Percentiles rank a stretch among this genome's conserved stretches.
Conservation (phyloP, 441 rosid species). For the Adansonia rubrostipa region DNA sequence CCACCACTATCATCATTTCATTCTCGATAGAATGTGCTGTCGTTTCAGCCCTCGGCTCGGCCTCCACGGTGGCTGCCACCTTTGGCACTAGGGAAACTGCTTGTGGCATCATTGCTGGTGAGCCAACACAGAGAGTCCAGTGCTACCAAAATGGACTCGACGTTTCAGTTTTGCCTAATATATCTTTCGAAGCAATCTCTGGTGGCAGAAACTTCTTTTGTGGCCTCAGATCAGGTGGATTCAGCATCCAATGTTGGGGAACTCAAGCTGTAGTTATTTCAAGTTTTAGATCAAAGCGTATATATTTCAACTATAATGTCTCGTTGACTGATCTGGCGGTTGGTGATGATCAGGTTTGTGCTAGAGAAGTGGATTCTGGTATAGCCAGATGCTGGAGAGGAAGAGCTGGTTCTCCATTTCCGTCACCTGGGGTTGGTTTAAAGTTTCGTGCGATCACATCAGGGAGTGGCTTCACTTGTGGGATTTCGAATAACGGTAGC, state of each 20-base stretch:
- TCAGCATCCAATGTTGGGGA: constrained; percentile 46
- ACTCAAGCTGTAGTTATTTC: constrained; percentile 19
- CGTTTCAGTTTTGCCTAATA: constrained; percentile 35
- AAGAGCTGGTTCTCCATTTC: constrained; percentile 29
- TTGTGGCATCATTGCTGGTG: constrained; percentile 49
- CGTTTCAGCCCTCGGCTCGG: constrained; percentile 48
- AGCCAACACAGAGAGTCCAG: constrained; percentile 40
- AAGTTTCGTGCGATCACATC: constrained; percentile 40
- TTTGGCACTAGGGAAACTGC: constrained; percentile 33
- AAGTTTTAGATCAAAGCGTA: constrained; percentile 33
- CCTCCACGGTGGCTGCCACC: constrained; percentile 38
- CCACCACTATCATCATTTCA: constrained; percentile 11
- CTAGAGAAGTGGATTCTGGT: constrained; percentile 39
- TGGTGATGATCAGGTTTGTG: constrained; percentile 51
- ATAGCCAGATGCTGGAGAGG: constrained; percentile 53
- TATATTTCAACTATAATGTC: constrained; percentile 31
- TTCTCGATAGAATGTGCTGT: constrained; percentile 2
- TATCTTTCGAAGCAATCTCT: constrained; percentile 45
- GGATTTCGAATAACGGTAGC: constrained; percentile 37
- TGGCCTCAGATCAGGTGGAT: constrained; percentile 48
- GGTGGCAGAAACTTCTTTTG: constrained; percentile 50
- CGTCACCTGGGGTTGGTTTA: constrained; percentile 32
- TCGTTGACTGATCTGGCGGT: constrained; percentile 41
- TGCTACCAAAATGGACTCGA: constrained; percentile 38
- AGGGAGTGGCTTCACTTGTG: constrained; percentile 50